Conservation (phyloP, 1,284 basidiomycete species). For the Takashimella tepidaria region DNA sequence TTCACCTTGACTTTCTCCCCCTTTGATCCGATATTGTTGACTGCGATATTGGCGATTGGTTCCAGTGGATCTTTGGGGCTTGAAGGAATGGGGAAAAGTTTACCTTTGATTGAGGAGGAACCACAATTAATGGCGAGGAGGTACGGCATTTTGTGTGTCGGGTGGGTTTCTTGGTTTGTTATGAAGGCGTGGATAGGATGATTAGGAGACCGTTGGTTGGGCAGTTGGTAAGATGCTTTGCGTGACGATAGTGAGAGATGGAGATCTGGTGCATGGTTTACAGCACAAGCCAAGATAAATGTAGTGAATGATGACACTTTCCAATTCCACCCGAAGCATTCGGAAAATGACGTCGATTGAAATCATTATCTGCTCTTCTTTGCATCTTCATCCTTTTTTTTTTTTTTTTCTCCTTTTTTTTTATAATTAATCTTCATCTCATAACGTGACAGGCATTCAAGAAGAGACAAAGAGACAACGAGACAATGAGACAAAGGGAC, state of each 20-base stretch:
- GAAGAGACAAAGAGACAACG: too few relatives aligned
- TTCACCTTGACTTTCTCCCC: conserved; percentile 42
- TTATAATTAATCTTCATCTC: too few relatives aligned
- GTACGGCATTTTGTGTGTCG: conserved; percentile 15
- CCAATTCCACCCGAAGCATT: neutral
- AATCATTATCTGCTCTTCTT: too few relatives aligned
- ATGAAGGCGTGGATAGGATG: neutral
- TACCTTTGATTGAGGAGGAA: conserved; percentile 49
- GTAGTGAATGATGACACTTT: neutral
- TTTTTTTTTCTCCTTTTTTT: too few relatives aligned
- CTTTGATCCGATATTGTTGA: conserved; percentile 43
- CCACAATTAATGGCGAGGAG: conserved; percentile 49
- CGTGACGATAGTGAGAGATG: neutral
- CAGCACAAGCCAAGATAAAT: neutral
- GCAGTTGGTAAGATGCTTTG: neutral
- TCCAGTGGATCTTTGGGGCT: conserved; percentile 13
- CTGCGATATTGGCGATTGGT: conserved; percentile 28
- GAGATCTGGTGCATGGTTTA: neutral
- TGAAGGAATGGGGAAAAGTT: conserved; percentile 37
- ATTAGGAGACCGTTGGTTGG: neutral
- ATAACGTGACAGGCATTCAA: too few relatives aligned
- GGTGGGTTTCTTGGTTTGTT: neutral
- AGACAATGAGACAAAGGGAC: too few relatives aligned
- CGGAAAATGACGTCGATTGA: too few relatives aligned
- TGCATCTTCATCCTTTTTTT: too few relatives aligned